phyloP scores from a whole-genome alignment of 148 eudicot species.

The Pouteria glomerata region DNA sequence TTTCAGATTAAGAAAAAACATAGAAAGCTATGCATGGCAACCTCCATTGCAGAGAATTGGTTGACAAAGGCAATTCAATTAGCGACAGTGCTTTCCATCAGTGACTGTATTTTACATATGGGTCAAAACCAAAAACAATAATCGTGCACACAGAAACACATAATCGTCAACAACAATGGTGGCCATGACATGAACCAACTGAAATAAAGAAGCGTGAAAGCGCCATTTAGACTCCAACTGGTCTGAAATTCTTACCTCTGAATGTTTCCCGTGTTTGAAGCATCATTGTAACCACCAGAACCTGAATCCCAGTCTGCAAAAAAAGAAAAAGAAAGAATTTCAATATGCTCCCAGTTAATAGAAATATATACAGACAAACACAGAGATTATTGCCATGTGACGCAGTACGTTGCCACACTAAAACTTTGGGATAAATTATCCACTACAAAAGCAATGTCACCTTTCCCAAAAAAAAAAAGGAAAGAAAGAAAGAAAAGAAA shows the following conservation, averaged over 20 bases:
- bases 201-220: slow-evolving; percentile 4
- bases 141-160: not conserved
- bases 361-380: not conserved
- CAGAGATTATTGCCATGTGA: not conserved
- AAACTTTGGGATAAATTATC: not conserved
- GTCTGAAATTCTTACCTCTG: slow-evolving; percentile 51
- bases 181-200: slow-evolving; percentile 2
- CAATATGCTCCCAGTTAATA: not conserved
- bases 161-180: not conserved
- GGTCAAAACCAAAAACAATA: not conserved
- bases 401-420: not conserved
- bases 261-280: slow-evolving; percentile 40
- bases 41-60: not conserved
- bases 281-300: slow-evolving; percentile 70
- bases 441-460: not conserved
- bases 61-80: not conserved
- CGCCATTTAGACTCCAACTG: not conserved
- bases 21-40: not conserved
- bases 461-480: too few species aligned
- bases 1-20: not conserved
- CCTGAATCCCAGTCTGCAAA: slow-evolving; percentile 79
- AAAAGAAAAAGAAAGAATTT: not conserved
- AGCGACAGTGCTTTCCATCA: not conserved
- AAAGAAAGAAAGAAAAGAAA: too few species aligned
- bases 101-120: too few species aligned